A percentile compares a stretch with the other conserved stretches of the same genome.
phyloP scores from a whole-genome alignment of 2,329 filamentous ascomycete genomes.

The Amylocarpus encephaloides region DNA sequence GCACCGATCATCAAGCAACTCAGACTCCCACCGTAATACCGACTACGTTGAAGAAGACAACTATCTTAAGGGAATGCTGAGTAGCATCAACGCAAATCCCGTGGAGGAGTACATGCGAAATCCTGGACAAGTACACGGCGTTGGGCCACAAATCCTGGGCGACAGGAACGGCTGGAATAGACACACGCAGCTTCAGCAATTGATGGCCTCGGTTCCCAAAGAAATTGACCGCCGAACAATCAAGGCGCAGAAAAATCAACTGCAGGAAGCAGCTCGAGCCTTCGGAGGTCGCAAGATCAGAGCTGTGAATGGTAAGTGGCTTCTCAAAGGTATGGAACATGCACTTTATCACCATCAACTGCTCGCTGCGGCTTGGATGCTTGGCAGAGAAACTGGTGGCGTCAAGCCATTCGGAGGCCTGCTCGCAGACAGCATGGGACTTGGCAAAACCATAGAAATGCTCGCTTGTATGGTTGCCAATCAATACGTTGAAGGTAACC shows the following conservation, averaged over 20 bases:
- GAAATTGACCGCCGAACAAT: constrained; percentile 12
- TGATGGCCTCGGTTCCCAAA: constrained; percentile 25
- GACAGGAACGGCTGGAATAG: constrained; percentile 12
- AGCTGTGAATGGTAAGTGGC: constrained; percentile 34
- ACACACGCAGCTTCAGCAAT: constrained; percentile 18
- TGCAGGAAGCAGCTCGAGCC: constrained; percentile 35
- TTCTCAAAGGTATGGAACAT: constrained; percentile 42
- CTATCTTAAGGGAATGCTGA: background rate
- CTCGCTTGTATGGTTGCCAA: constrained; percentile 33
- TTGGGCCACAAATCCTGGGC: constrained; percentile 18
- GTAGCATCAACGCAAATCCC: constrained; percentile 11
- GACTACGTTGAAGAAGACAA: too few species aligned
- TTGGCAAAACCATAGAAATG: constrained; percentile 56
- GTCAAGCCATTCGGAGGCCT: constrained; percentile 45
- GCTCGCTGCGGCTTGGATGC: constrained; percentile 48
- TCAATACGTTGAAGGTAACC: constrained; percentile 37
- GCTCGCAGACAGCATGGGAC: constrained; percentile 56
- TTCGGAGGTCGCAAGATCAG: constrained; percentile 36
- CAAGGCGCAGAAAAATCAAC: constrained; percentile 31
- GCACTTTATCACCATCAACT: constrained; percentile 45
- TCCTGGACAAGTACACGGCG: constrained; percentile 15
- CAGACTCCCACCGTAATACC: too few species aligned
- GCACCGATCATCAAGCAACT: background rate
- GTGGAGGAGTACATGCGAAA: constrained; percentile 21
- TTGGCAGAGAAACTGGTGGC: constrained; percentile 39